These are phyloP conservation scores for Ascochyta fabae DNA, from an alignment of 2,329 filamentous ascomycete genomes.

Conservation along the genomic window DNA sequence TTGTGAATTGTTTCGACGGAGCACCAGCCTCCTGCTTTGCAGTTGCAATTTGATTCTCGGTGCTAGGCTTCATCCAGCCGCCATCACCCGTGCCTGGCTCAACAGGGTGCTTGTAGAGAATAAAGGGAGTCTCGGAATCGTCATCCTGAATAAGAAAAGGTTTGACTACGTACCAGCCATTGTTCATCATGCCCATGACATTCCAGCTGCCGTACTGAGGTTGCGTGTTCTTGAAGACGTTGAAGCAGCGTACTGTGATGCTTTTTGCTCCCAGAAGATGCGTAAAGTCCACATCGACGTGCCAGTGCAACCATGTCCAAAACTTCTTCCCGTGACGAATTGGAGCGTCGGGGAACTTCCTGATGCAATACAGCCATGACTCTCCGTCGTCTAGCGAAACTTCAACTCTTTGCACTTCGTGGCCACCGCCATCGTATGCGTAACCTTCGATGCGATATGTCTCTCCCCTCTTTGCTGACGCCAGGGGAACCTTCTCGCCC, in stretches of 20 bases:
- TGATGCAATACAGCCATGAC: slow-evolving; percentile 59
- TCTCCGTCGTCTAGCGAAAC: slow-evolving; percentile 58
- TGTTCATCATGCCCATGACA: slow-evolving; percentile 63
- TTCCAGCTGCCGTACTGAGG: slow-evolving; percentile 57
- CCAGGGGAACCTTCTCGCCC: slow-evolving; percentile 51
- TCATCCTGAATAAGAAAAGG: slow-evolving; percentile 47
- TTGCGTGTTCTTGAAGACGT: slow-evolving; percentile 60
- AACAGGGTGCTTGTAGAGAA: slow-evolving; percentile 37
- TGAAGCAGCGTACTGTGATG: slow-evolving; percentile 57
- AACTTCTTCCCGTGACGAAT: slow-evolving; percentile 61
- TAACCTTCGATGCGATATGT: slow-evolving; percentile 59
- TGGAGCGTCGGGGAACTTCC: slow-evolving; percentile 57
- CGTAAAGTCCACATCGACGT: slow-evolving; percentile 56
- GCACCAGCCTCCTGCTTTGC: slow-evolving; percentile 54
- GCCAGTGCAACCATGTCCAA: slow-evolving; percentile 63
- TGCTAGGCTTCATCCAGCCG: slow-evolving; percentile 61
- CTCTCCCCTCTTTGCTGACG: slow-evolving; percentile 46
- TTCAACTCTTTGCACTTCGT: slow-evolving; percentile 59
- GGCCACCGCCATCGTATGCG: slow-evolving; percentile 58
- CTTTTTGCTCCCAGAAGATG: slow-evolving; percentile 53
- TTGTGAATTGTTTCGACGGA: slow-evolving; percentile 60
- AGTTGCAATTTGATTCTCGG: slow-evolving; percentile 54
- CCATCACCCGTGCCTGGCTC: slow-evolving; percentile 55
- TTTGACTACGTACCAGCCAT: slow-evolving; percentile 58
- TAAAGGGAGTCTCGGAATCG: slow-evolving; percentile 39